Evolutionary conservation across 139 green algal species (phyloP).

Genomic region (Chlorella sp.): DNA sequence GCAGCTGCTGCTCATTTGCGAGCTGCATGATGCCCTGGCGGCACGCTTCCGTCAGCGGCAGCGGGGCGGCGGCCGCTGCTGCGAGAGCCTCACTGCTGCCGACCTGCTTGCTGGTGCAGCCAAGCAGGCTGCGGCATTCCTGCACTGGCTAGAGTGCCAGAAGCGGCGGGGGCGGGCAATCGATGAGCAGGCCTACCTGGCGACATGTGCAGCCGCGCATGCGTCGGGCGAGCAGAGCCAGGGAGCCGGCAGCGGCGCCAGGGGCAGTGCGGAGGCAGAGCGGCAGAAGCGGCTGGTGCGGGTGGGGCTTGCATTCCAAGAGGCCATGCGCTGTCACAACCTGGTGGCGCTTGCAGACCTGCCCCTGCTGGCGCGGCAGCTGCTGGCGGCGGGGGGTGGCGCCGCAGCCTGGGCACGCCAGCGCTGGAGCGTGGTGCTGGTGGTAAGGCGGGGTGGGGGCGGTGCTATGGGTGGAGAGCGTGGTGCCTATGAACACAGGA

Average conservation of each 20-base stretch:
- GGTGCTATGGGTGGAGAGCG: too few species aligned
- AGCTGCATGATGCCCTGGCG: conserved; percentile 2
- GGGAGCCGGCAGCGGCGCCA: background rate
- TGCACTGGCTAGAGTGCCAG: conserved; percentile 4
- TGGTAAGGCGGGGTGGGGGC: background rate
- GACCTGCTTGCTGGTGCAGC: background rate
- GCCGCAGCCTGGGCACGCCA: background rate
- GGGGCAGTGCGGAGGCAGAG: background rate
- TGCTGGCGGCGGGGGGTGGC: background rate
- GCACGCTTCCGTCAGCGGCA: background rate
- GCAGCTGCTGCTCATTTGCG: conserved; percentile 5
- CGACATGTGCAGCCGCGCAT: background rate
- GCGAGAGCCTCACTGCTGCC: background rate
- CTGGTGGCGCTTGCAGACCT: conserved; percentile 21
- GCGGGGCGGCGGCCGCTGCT: background rate
- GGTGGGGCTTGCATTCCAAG: background rate
- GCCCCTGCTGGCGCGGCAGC: conserved; percentile 3
- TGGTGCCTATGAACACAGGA: too few species aligned
- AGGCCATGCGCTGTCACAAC: background rate
- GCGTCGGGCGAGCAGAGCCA: too few species aligned
- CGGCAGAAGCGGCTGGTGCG: background rate
- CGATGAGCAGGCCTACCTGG: background rate
- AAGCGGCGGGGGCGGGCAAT: conserved; percentile 6
- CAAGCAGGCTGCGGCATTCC: background rate
- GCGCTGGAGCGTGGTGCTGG: conserved; percentile 5